A percentile compares a stretch with the other conserved stretches of the same genome.
Evolutionary conservation across 1,284 basidiomycete species (phyloP).

Genomic region (Hymenochaete sp.): DNA sequence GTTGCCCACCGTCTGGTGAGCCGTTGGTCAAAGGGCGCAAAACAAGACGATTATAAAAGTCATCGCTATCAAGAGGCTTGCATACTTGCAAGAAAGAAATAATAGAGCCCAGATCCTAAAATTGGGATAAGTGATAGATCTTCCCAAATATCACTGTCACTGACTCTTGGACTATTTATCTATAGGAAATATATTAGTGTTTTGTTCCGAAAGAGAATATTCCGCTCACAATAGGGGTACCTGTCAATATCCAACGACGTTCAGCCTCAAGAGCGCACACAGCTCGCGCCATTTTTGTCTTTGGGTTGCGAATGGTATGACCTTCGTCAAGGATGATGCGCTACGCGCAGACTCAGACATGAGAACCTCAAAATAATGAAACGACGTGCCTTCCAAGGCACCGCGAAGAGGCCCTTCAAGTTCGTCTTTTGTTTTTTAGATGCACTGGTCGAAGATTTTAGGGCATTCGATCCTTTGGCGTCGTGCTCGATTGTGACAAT

Average conservation of each 20-base stretch:
- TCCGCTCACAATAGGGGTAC: constrained; percentile 76
- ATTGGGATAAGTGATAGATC: not conserved
- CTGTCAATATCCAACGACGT: constrained; percentile 73
- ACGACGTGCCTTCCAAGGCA: constrained; percentile 57
- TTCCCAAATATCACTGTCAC: not conserved
- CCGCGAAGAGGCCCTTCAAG: constrained; percentile 47
- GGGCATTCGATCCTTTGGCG: not conserved
- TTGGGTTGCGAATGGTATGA: constrained; percentile 77
- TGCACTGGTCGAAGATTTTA: constrained; percentile 8
- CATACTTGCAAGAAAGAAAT: constrained; percentile 77
- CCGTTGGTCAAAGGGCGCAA: constrained; percentile 66
- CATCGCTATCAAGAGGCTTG: constrained; percentile 69
- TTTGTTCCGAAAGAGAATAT: no score
- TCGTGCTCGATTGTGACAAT: constrained; percentile 47
- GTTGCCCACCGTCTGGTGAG: constrained; percentile 52
- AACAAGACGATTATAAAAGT: constrained; percentile 71
- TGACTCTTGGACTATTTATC: constrained; percentile 73
- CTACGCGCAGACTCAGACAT: constrained; percentile 27
- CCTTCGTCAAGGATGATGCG: constrained; percentile 84
- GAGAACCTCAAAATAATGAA: constrained; percentile 22
- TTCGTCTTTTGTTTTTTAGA: constrained; percentile 50
- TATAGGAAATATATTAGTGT: no score
- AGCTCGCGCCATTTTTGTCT: constrained; percentile 74
- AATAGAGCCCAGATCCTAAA: constrained; percentile 76
- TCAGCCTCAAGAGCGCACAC: constrained; percentile 62